Conservation (phyloP, 73 alveolate genomes). For the Tetrahymena borealis region DNA sequence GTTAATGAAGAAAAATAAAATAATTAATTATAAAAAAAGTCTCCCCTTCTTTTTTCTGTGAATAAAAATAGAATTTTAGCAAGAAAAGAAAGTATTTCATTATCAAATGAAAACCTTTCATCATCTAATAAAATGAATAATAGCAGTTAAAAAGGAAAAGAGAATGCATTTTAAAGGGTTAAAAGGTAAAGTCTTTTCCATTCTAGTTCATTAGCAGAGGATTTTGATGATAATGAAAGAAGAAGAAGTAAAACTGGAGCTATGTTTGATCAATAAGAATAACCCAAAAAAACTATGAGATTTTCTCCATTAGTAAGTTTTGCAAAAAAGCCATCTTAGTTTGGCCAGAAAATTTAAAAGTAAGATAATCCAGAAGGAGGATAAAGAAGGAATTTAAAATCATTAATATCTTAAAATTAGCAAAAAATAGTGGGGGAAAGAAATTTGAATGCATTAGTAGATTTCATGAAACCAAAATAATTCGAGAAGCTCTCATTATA, state of each 20-base stretch:
- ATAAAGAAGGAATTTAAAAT: background rate
- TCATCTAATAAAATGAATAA: no score
- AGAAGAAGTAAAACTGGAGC: background rate
- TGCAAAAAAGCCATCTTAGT: background rate
- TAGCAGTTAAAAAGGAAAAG: background rate
- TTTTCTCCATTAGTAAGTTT: no score
- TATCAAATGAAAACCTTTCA: no score
- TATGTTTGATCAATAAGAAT: background rate
- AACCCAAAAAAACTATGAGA: background rate
- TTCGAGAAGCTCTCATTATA: background rate
- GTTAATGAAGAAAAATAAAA: no score
- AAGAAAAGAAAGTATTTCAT: no score
- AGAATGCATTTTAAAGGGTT: background rate
- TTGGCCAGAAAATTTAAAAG: background rate
- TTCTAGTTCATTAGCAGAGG: background rate
- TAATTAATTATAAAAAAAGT: no score
- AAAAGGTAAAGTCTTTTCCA: background rate
- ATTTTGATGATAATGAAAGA: background rate
- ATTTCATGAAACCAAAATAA: background rate
- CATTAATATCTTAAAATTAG: background rate
- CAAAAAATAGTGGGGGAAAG: background rate
- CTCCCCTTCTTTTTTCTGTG: no score
- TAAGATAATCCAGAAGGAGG: background rate
- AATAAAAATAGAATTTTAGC: no score
- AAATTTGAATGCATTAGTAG: background rate